Conservation (phyloP, 495 filamentous ascomycete species). For the Aspergillus hancockii region DNA sequence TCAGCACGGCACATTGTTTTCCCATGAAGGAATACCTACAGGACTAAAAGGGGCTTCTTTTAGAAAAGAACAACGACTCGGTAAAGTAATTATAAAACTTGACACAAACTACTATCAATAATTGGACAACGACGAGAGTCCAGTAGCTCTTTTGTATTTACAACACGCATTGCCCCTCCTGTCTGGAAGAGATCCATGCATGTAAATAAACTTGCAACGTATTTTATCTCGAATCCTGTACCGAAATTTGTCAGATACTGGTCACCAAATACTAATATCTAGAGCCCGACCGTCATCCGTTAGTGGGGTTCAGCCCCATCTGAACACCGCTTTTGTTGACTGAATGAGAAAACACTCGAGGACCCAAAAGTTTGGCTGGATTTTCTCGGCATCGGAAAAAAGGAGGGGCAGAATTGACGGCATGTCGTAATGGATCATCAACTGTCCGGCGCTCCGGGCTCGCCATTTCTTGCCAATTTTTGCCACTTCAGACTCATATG, state of each 20-base stretch:
- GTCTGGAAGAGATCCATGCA: neutral
- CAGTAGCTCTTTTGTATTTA: neutral
- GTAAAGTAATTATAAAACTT: neutral
- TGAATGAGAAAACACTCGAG: neutral
- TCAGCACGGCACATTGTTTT: too few relatives aligned
- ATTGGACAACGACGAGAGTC: too few relatives aligned
- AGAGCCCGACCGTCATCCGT: neutral
- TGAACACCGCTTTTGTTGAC: neutral
- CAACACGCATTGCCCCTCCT: neutral
- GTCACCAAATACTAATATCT: neutral
- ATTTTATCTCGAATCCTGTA: neutral
- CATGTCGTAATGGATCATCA: conserved; percentile 13
- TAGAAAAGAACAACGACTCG: too few relatives aligned
- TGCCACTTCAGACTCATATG: neutral
- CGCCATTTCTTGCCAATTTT: conserved; percentile 4
- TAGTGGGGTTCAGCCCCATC: neutral
- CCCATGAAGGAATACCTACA: too few relatives aligned
- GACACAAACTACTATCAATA: too few relatives aligned
- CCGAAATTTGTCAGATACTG: neutral
- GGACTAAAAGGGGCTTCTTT: too few relatives aligned
- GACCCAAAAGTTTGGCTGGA: conserved; percentile 10
- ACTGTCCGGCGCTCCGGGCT: conserved; percentile 6
- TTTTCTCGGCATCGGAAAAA: conserved; percentile 14
- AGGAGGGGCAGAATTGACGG: conserved; percentile 15
- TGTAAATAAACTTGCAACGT: neutral